Evolutionary conservation across 345 rosid species (phyloP).

Genomic region (Toxicodendron radicans): DNA sequence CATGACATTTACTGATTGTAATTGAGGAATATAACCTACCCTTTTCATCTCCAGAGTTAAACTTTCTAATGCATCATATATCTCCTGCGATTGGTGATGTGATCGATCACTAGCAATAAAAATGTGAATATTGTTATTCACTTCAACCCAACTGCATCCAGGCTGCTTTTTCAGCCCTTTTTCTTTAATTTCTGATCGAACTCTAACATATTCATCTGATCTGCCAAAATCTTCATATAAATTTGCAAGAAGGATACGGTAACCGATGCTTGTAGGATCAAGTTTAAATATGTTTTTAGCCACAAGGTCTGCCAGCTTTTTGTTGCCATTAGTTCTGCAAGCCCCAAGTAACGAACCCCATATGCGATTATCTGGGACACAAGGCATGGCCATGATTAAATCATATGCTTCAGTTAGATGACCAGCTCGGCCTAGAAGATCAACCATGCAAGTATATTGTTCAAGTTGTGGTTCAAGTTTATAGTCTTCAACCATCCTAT

Average conservation of each 20-base stretch:
- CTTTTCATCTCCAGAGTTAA: slow-evolving; percentile 34
- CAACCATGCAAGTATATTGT: slow-evolving; percentile 54
- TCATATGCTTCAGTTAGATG: slow-evolving; percentile 41
- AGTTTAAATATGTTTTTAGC: slow-evolving; percentile 40
- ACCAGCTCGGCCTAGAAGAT: slow-evolving; percentile 50
- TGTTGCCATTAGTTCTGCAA: slow-evolving; percentile 42
- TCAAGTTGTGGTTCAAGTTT: slow-evolving; percentile 46
- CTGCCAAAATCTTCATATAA: slow-evolving; percentile 41
- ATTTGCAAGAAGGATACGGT: slow-evolving; percentile 44
- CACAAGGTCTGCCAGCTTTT: slow-evolving; percentile 35
- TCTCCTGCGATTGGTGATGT: slow-evolving; percentile 31
- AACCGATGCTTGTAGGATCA: slow-evolving; percentile 33
- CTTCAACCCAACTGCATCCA: slow-evolving; percentile 60
- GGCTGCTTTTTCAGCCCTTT: slow-evolving; percentile 42
- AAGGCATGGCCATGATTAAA: slow-evolving; percentile 43
- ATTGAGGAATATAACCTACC: slow-evolving; percentile 29
- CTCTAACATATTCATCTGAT: slow-evolving; percentile 18
- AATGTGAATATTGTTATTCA: slow-evolving; percentile 27
- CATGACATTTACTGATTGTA: background rate
- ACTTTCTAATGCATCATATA: slow-evolving; percentile 28
- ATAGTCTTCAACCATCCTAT: slow-evolving; percentile 37
- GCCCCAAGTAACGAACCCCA: slow-evolving; percentile 58
- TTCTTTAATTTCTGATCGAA: slow-evolving; percentile 37
- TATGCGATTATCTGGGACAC: slow-evolving; percentile 39
- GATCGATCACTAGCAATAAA: slow-evolving; percentile 38